Base-by-base conservation (phyloP, 2,329 filamentous ascomycete species). In the Aspergillus ochraceus region DNA sequence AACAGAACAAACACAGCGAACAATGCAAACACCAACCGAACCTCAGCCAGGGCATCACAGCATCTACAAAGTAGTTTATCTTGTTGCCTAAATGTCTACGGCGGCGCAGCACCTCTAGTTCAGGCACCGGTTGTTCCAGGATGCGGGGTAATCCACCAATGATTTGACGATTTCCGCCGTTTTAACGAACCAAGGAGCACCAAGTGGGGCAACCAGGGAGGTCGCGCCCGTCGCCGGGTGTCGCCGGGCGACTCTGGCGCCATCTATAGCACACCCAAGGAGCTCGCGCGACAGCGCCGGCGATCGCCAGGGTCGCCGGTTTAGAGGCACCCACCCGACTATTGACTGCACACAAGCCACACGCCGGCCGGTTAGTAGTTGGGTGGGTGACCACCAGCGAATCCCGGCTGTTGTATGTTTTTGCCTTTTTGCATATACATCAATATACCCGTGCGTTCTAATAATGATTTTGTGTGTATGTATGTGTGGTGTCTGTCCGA, bases 361-460 rank as follows among this genome's bases (percentile, higher is more conserved):
- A 1, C 9, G 19, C 47, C 47, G 47, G 8, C 47, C 19, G 22
- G 42, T 45, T 45, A 45, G 42, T 19, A 45, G 42, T 45, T 45
- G 14, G 42, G 42, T 45, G 42, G 42, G 47, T 50, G 47, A 50
- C 47, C 47, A 50, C 47, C 47, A 50, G 47, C 47, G 47, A 50
- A 50, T 29, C 47, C 20, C 47, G 9, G 47, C 47, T 50, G 47
- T 26, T 50, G 47, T 50, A 50, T 50, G 47, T 50, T 50, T 22
- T 22, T 22, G 2, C 3, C 22, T 20, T 49, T 20, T 22, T 22
- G 22, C 2, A 22, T 22, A 22, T 22, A 22, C 4, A 22, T 4
- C 22, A 22, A 22, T 22, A 22, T 22, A 22, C 22, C 22, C 4
- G 22, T 22, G 22, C 22, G 22, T 22, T 22, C 22, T 22, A 22